Conservation (phyloP, 495 filamentous ascomycete species). For the Immersiella caudata region DNA sequence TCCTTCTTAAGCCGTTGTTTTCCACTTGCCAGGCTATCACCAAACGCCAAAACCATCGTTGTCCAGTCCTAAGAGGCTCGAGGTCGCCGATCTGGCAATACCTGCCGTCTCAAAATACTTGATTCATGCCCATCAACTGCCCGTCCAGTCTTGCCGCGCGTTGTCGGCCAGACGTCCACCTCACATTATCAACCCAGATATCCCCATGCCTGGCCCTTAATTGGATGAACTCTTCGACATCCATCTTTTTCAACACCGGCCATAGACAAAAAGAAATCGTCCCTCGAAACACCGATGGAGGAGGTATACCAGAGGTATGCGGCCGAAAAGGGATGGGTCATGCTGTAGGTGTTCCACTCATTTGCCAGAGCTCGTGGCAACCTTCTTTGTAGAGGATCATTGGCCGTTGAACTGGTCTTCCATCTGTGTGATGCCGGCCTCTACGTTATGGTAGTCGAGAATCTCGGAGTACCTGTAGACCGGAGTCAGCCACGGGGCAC, state of each 20-base stretch:
- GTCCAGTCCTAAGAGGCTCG: neutral
- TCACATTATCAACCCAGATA: neutral
- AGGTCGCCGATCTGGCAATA: neutral
- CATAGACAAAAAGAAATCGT: constrained; percentile 15
- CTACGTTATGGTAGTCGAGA: constrained; percentile 97
- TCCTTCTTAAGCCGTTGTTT: constrained; percentile 2
- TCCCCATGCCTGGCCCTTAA: neutral
- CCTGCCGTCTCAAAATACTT: constrained; percentile 4
- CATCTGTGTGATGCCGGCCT: constrained; percentile 52
- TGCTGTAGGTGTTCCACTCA: constrained; percentile 20
- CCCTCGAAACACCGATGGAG: constrained; percentile 17
- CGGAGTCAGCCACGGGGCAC: constrained; percentile 5
- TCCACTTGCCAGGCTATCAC: neutral
- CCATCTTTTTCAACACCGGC: constrained; percentile 14
- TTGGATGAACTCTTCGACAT: constrained; percentile 12
- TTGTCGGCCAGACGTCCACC: neutral
- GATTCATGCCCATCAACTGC: neutral
- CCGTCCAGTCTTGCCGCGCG: neutral
- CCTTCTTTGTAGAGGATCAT: constrained; percentile 27
- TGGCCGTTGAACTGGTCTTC: constrained; percentile 45
- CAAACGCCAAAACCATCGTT: constrained; percentile 1
- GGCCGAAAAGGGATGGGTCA: constrained; percentile 27
- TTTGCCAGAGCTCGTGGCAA: neutral
- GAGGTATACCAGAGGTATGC: constrained; percentile 20
- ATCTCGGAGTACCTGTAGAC: constrained; percentile 92